These are phyloP conservation scores for Rhododendron kiyosumense DNA, from an alignment of 148 eudicot genomes.

Conservation along the genomic window DNA sequence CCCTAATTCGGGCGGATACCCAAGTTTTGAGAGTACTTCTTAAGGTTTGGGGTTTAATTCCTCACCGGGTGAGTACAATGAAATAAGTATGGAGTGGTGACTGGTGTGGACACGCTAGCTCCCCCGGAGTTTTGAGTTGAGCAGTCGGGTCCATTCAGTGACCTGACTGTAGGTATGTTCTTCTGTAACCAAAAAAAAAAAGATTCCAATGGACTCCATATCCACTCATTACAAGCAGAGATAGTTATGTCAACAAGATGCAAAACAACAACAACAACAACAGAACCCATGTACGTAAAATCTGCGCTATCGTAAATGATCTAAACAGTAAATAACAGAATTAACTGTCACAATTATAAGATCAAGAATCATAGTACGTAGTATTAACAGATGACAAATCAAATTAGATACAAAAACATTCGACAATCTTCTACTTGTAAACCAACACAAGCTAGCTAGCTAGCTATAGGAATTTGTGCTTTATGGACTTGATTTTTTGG, in stretches of 20 bases:
- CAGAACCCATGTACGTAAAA: neutral
- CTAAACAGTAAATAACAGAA: neutral
- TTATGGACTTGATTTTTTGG: neutral
- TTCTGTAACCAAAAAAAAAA: too few species aligned
- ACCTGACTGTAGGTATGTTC: too few species aligned
- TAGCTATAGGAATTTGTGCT: conserved; percentile 8
- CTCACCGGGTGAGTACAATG: too few species aligned
- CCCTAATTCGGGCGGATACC: too few species aligned
- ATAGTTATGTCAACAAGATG: neutral
- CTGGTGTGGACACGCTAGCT: too few species aligned
- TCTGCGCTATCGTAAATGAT: neutral
- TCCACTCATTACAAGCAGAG: neutral
- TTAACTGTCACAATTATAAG: neutral
- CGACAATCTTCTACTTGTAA: neutral
- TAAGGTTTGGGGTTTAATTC: too few species aligned
- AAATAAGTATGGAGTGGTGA: too few species aligned
- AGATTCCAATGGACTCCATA: neutral
- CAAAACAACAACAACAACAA: too few species aligned
- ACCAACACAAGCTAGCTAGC: conserved; percentile 9
- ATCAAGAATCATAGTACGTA: neutral
- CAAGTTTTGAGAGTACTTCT: too few species aligned
- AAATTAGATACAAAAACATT: neutral
- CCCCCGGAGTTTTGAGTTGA: too few species aligned
- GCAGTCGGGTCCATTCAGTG: too few species aligned
- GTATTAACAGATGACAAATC: neutral